Evolutionary conservation across 2,329 filamentous ascomycete genomes (phyloP).

Genomic region (Microsporum ferrugineum): DNA sequence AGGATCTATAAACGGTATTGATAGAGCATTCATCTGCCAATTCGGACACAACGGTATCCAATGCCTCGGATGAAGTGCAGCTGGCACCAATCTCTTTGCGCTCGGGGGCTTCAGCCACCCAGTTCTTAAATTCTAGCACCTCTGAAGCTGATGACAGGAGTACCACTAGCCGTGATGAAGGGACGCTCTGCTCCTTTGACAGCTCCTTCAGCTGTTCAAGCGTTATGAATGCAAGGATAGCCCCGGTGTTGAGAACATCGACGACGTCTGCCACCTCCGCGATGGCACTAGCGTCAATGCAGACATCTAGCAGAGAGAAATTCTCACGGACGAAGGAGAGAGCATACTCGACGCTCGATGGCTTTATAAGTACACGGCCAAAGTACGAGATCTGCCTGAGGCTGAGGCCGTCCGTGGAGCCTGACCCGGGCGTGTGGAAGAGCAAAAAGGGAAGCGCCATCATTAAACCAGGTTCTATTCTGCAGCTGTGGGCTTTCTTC

Average conservation of each 20-base stretch:
- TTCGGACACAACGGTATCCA: constrained; percentile 24
- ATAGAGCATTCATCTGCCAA: constrained; percentile 29
- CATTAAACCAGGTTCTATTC: constrained; percentile 5
- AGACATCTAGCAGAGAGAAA: constrained; percentile 48
- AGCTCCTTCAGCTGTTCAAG: constrained; percentile 54
- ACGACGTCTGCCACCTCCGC: constrained; percentile 60
- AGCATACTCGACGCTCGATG: constrained; percentile 31
- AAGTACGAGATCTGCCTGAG: constrained; percentile 47
- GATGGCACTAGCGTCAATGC: constrained; percentile 65
- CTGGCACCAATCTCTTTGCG: constrained; percentile 28
- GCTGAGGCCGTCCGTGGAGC: constrained; percentile 39
- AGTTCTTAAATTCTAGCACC: constrained; percentile 29
- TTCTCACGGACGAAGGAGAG: constrained; percentile 47
- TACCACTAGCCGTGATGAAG: constrained; percentile 47
- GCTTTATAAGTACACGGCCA: constrained; percentile 45
- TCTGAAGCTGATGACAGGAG: constrained; percentile 35
- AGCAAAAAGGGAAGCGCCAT: constrained; percentile 35
- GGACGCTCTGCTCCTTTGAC: constrained; percentile 40
- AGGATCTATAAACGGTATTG: constrained; percentile 30
- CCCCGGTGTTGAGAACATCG: constrained; percentile 72
- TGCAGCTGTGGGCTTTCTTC: neutral
- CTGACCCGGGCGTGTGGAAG: constrained; percentile 15
- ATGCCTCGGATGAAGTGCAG: constrained; percentile 14
- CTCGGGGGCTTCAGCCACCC: constrained; percentile 28
- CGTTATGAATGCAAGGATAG: constrained; percentile 70